phyloP scores from a whole-genome alignment of 2,329 filamentous ascomycete genomes.

The Alternaria gaisen region DNA sequence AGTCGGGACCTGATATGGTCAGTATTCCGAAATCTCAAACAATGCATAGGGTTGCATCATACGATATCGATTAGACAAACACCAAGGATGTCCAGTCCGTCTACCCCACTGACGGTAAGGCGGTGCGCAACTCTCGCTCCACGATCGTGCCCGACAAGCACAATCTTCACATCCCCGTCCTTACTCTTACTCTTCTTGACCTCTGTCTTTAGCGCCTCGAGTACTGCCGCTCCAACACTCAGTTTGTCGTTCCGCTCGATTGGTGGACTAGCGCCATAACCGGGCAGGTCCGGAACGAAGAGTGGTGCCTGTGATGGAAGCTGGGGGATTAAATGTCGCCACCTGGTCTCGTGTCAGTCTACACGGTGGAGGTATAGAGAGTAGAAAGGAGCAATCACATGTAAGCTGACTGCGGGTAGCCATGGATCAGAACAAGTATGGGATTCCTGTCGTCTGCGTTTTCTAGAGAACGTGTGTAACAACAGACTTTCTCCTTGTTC shows the following conservation, averaged over 20 bases:
- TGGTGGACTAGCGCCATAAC: slow-evolving; percentile 42
- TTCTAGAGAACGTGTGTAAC: slow-evolving; percentile 37
- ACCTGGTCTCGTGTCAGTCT: slow-evolving; percentile 23
- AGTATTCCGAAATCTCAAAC: background rate
- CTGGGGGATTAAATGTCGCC: slow-evolving; percentile 45
- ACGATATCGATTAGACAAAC: slow-evolving; percentile 45
- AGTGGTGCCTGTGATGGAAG: slow-evolving; percentile 38
- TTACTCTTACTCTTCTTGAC: slow-evolving; percentile 21
- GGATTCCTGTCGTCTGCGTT: slow-evolving; percentile 39
- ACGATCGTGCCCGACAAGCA: slow-evolving; percentile 65
- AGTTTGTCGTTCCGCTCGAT: slow-evolving; percentile 42
- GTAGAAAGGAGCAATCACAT: slow-evolving; percentile 24
- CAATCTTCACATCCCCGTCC: slow-evolving; percentile 25
- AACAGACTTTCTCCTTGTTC: slow-evolving; percentile 38
- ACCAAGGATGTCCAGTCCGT: slow-evolving; percentile 51
- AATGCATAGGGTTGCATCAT: slow-evolving; percentile 1
- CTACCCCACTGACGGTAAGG: slow-evolving; percentile 59
- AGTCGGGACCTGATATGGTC: slow-evolving; percentile 58
- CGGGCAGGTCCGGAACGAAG: slow-evolving; percentile 45
- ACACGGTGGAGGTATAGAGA: background rate
- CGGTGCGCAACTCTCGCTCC: slow-evolving; percentile 66
- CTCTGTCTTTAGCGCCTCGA: slow-evolving; percentile 37
- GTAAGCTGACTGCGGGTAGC: slow-evolving; percentile 45
- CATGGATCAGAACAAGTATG: slow-evolving; percentile 43
- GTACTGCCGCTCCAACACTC: slow-evolving; percentile 34